A percentile compares a stretch with the other conserved stretches of the same genome.
These are phyloP conservation scores for Candida koratica DNA, from an alignment of 805 yeast genomes.

Conservation along the genomic window DNA sequence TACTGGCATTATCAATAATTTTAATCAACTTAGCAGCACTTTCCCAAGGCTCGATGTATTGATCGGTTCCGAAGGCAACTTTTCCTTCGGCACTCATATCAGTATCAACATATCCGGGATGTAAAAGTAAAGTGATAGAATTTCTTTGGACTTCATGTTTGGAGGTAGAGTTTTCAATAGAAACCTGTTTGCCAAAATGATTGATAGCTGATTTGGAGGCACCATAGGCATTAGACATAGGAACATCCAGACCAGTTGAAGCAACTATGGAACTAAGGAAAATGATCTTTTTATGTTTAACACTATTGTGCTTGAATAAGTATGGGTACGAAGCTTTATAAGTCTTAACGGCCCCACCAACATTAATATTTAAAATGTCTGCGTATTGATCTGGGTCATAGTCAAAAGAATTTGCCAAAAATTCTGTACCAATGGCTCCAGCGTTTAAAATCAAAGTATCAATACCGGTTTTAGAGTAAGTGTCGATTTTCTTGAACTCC, in stretches of 20 bases:
- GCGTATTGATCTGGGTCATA: conserved; percentile 1
- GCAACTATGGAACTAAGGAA: conserved; percentile 22
- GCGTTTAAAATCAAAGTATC: conserved; percentile 36
- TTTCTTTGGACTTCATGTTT: neutral
- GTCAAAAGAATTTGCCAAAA: neutral
- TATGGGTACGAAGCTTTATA: conserved; percentile 26
- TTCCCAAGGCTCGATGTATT: neutral
- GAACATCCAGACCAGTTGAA: conserved; percentile 3
- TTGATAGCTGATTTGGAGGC: conserved; percentile 37
- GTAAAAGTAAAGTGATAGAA: conserved; percentile 18
- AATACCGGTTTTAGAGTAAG: conserved; percentile 15
- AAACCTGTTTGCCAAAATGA: conserved; percentile 23
- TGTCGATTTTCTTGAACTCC: conserved; percentile 9
- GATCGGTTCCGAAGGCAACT: conserved; percentile 1
- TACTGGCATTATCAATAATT: conserved; percentile 4
- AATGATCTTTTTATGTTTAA: conserved; percentile 19
- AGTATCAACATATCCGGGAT: conserved; percentile 26
- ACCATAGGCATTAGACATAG: conserved; percentile 22
- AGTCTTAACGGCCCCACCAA: conserved; percentile 13
- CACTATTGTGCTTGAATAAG: conserved; percentile 16
- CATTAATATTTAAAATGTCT: conserved; percentile 8
- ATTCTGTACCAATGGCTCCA: conserved; percentile 16
- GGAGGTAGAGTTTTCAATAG: conserved; percentile 15
- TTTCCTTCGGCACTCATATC: conserved; percentile 21
- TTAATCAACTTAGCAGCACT: conserved; percentile 9